Evolutionary conservation across 371 early-diverging fungal genomes (phyloP).

Genomic region (Mitosporidium daphniae): DNA sequence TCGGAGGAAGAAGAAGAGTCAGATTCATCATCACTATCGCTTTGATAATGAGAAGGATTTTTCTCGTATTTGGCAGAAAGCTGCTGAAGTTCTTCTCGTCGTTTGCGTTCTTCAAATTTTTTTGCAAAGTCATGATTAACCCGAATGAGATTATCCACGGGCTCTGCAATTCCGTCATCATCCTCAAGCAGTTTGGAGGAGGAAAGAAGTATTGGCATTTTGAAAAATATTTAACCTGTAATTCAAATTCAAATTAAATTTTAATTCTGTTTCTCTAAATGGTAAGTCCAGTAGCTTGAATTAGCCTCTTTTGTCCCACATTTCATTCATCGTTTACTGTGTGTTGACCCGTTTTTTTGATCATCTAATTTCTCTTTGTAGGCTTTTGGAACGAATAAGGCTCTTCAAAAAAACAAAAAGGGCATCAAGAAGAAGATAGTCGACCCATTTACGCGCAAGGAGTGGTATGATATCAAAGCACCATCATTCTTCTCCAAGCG

Average conservation of each 20-base stretch:
- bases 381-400: slow-evolving; percentile 7
- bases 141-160: too few relatives aligned
- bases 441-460: slow-evolving; percentile 87
- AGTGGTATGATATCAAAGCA: slow-evolving; percentile 95
- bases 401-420: slow-evolving; percentile 72
- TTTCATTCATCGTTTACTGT: too few relatives aligned
- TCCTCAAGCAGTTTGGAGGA: too few relatives aligned
- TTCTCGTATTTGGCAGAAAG: slow-evolving; percentile 7
- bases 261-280: too few relatives aligned
- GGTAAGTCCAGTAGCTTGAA: too few relatives aligned
- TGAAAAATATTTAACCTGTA: too few relatives aligned
- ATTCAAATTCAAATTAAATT: too few relatives aligned
- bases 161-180: too few relatives aligned
- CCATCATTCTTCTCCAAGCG: slow-evolving; percentile 69
- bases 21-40: slow-evolving; percentile 6
- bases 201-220: too few relatives aligned
- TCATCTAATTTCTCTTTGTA: too few relatives aligned
- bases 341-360: too few relatives aligned
- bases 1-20: slow-evolving; percentile 20
- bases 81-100: slow-evolving; percentile 17
- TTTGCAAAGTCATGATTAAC: slow-evolving; percentile 20
- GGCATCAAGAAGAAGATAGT: slow-evolving; percentile 82
- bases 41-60: slow-evolving; percentile 1
- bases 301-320: too few relatives aligned
- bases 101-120: slow-evolving; percentile 17